Evolutionary conservation across 2,329 filamentous ascomycete species (phyloP).

Genomic region (Colletotrichum costaricense): DNA sequence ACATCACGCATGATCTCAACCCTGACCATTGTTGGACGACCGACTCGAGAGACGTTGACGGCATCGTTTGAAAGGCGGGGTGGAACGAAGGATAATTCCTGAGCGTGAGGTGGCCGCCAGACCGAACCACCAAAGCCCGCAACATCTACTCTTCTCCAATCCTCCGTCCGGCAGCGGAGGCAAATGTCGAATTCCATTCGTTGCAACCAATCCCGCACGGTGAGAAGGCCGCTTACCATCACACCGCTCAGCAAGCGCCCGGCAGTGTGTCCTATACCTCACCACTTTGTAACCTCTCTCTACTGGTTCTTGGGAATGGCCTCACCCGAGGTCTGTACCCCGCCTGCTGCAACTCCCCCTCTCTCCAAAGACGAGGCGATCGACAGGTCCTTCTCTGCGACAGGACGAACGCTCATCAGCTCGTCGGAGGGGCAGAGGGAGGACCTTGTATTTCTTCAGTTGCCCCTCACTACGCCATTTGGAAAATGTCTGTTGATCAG

Average conservation of each 20-base stretch:
- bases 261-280: not conserved
- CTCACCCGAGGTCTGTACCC: constrained; percentile 12
- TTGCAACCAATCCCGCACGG: constrained; percentile 17
- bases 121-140: not conserved
- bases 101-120: not conserved
- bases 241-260: constrained; percentile 29
- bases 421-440: not conserved
- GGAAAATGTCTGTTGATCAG: constrained; percentile 26
- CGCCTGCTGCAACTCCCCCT: constrained; percentile 6
- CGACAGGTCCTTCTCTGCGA: not conserved
- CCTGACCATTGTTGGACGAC: constrained; percentile 1
- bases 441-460: constrained; percentile 30
- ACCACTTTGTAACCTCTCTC: not conserved
- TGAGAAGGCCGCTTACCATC: constrained; percentile 15
- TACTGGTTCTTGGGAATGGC: constrained; percentile 24
- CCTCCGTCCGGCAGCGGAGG: constrained; percentile 1
- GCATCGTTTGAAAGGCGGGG: constrained; percentile 29
- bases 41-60: constrained; percentile 23
- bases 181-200: not conserved
- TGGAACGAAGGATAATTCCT: constrained; percentile 2
- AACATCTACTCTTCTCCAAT: not conserved
- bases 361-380: constrained; percentile 20
- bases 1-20: constrained; percentile 18
- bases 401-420: not conserved
- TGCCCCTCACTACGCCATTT: not conserved